These are phyloP conservation scores for Citrullus mucosospermus DNA, from an alignment of 306 rosid species.

Conservation along the genomic window DNA sequence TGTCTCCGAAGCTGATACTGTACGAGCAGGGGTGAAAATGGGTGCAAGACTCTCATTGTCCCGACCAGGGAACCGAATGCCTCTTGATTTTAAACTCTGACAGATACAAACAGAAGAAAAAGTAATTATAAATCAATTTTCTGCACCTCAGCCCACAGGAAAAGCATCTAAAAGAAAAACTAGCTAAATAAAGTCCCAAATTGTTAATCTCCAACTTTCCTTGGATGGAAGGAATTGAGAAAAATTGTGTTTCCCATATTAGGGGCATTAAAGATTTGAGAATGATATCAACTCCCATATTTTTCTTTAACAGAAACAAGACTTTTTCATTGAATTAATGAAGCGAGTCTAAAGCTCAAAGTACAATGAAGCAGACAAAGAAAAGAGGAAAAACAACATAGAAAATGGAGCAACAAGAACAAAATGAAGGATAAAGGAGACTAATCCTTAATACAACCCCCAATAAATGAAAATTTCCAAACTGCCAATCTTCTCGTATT, in stretches of 20 bases:
- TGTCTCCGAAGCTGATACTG: conserved; percentile 40
- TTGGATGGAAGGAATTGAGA: neutral
- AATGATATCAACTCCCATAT: neutral
- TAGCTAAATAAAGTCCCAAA: neutral
- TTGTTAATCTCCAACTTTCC: neutral
- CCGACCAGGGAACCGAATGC: conserved; percentile 88
- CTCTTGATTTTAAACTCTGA: conserved; percentile 90
- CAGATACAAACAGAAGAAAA: conserved; percentile 12
- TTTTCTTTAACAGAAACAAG: too few species aligned
- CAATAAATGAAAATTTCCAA: too few species aligned
- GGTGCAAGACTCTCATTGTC: conserved; percentile 97
- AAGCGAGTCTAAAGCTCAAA: too few species aligned
- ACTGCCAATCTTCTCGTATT: too few species aligned
- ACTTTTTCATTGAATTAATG: too few species aligned
- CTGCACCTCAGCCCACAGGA: neutral
- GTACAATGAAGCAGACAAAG: too few species aligned
- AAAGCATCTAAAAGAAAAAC: neutral
- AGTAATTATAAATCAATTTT: neutral
- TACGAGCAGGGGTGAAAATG: conserved; percentile 76
- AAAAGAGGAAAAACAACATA: too few species aligned
- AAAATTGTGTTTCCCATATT: neutral
- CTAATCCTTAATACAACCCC: too few species aligned
- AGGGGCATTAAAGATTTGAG: neutral
- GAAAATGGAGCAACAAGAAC: too few species aligned
- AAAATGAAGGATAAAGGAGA: too few species aligned